Base-by-base conservation (phyloP, 768 basidiomycete species). In the Lentinus tigrinus region DNA sequence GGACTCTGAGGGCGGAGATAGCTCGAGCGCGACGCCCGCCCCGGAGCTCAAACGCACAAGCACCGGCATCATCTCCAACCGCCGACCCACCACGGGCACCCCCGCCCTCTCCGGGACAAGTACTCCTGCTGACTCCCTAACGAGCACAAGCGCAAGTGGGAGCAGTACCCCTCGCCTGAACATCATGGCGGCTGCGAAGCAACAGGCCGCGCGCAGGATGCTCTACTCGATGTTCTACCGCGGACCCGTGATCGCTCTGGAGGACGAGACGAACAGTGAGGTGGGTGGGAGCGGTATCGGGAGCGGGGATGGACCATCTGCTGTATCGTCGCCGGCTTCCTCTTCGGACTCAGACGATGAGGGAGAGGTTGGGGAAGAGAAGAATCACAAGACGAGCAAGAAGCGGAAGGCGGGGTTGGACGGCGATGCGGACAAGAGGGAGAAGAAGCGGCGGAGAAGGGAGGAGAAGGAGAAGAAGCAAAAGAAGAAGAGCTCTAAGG, bases 221-320 rank as follows among this genome's bases (percentile, higher is more conserved):
- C 78, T 98, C 3, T 98, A 97, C 69, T 78, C 91, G 4, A 78
- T 79, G 57, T 96, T 97, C 71, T 90, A 88, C 67, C 83, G 87
- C 23, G 95, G 93, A 0, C 85, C 89, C 19, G 74, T 88, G 34
- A 71, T 92, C 17, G 82, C 81, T 2, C 81, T 81, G 23, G 81
- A 80, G 21, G 54, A 64, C 27, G 64, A 64, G 34, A 48, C 52
- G 34, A 50, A 47, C 17, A 44, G 47, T 19, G 47, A 44, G 19
- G 28, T 6, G 36, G 5, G 26, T 14, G 9, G 38, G 5, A 28
- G 19, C 24, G 26, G n/a, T n/a, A n/a, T n/a, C n/a, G 39, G 36
- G 46, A 56, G 1, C 31, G 11, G 31, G 31, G 7, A n/a, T 31
- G 56, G 47, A 0, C 40, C 52, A 27, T 54, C 52, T 3, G 31